Evolutionary conservation across 148 eudicot genomes (phyloP).

Genomic region (Rheum nobile): DNA sequence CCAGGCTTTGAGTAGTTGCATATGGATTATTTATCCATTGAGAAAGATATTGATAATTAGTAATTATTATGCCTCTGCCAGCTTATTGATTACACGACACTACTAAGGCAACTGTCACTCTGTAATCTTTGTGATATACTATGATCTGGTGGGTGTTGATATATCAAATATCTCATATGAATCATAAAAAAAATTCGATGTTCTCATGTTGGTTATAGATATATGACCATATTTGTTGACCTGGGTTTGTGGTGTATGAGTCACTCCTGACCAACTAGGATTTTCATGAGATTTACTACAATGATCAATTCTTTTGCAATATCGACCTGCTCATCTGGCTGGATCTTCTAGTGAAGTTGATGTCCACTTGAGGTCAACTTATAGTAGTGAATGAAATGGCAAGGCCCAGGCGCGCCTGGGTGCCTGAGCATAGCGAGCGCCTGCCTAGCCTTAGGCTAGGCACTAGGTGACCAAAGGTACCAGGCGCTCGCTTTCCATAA

Average conservation of each 20-base stretch:
- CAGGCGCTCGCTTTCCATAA: too few relatives aligned
- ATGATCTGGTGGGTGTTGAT: background rate
- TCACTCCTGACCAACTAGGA: background rate
- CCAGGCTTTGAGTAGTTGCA: background rate
- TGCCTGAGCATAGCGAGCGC: too few relatives aligned
- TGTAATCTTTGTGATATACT: background rate
- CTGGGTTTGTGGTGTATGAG: background rate
- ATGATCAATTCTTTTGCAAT: background rate
- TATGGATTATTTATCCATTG: background rate
- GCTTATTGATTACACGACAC: background rate
- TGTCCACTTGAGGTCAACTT: background rate
- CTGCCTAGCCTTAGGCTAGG: too few relatives aligned
- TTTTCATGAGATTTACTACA: background rate
- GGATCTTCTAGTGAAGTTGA: background rate
- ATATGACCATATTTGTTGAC: background rate
- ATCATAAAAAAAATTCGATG: background rate
- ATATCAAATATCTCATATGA: background rate
- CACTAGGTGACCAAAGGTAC: too few relatives aligned
- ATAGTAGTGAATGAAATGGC: too few relatives aligned
- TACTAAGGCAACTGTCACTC: background rate
- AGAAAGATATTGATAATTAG: background rate
- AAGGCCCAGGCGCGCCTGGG: too few relatives aligned
- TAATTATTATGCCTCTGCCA: background rate
- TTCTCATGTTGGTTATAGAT: background rate
- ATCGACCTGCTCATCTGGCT: background rate